Conservation (phyloP, 306 rosid genomes). For the Medicago truncatula region DNA sequence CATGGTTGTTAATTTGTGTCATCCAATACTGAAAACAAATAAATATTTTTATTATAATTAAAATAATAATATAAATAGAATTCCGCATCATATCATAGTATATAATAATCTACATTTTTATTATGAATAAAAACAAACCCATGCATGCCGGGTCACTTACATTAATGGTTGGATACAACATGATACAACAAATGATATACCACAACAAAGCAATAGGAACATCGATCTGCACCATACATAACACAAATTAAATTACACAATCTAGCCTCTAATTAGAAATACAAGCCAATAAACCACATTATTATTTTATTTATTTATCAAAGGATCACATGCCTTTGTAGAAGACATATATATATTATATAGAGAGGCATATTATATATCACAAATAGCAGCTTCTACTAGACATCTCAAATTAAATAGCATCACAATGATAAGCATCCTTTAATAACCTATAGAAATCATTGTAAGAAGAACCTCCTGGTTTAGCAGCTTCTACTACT, state of each 20-base stretch:
- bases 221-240: not conserved
- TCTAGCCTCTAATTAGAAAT: too few species aligned
- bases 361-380: not conserved
- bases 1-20: too few species aligned
- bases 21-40: too few species aligned
- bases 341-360: not conserved
- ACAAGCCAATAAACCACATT: not conserved
- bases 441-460: slow-evolving; percentile 3
- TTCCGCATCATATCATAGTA: too few species aligned
- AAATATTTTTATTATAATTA: too few species aligned
- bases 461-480: slow-evolving; percentile 26
- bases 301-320: too few species aligned
- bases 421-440: slow-evolving; percentile 4
- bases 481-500: not conserved
- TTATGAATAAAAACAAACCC: too few species aligned
- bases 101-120: too few species aligned
- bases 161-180: not conserved
- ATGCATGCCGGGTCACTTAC: not conserved
- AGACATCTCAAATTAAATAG: not conserved
- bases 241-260: not conserved
- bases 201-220: not conserved
- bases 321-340: not conserved
- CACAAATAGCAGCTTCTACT: too few species aligned
- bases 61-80: too few species aligned
- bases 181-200: not conserved